Evolutionary conservation across 306 rosid genomes (phyloP).

Genomic region (Pachyrhizus erosus): DNA sequence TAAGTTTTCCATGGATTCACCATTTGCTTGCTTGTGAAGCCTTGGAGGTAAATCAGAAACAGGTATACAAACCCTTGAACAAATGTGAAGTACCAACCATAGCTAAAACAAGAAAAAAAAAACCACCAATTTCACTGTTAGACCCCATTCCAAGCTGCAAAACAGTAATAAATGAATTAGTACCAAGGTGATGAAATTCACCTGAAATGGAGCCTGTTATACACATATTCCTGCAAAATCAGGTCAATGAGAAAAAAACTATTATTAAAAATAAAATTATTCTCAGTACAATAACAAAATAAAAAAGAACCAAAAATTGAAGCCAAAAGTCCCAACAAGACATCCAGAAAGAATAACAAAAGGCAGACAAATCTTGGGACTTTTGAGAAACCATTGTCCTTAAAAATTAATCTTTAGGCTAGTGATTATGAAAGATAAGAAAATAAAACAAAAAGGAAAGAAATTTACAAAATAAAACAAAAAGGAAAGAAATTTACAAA

Average conservation of each 20-base stretch:
- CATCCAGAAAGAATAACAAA: slow-evolving; percentile 32
- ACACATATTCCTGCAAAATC: slow-evolving; percentile 89
- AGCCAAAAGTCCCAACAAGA: slow-evolving; percentile 12
- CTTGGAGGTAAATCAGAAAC: slow-evolving; percentile 84
- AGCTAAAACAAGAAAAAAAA: slow-evolving; percentile 66
- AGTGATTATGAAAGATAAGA: background rate
- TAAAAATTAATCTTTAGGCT: slow-evolving; percentile 26
- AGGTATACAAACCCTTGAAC: slow-evolving; percentile 95
- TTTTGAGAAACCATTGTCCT: slow-evolving; percentile 28
- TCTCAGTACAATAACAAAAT: background rate
- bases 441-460: background rate
- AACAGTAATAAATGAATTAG: slow-evolving; percentile 36
- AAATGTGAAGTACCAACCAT: slow-evolving; percentile 99
- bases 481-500: background rate
- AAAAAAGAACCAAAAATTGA: background rate
- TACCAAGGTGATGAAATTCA: slow-evolving; percentile 35
- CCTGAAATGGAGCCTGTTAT: slow-evolving; percentile 96
- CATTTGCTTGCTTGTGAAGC: slow-evolving; percentile 95
- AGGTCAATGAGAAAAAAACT: slow-evolving; percentile 31
- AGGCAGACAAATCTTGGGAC: slow-evolving; percentile 16
- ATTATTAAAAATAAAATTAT: background rate
- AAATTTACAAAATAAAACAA: background rate
- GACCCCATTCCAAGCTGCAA: slow-evolving; percentile 28
- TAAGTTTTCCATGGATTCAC: slow-evolving; percentile 99
- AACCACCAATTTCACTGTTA: slow-evolving; percentile 1